A percentile compares a stretch with the other conserved stretches of the same genome.
Evolutionary conservation across 2,329 filamentous ascomycete genomes (phyloP).

Genomic region (Xylariomycetidae sp.): DNA sequence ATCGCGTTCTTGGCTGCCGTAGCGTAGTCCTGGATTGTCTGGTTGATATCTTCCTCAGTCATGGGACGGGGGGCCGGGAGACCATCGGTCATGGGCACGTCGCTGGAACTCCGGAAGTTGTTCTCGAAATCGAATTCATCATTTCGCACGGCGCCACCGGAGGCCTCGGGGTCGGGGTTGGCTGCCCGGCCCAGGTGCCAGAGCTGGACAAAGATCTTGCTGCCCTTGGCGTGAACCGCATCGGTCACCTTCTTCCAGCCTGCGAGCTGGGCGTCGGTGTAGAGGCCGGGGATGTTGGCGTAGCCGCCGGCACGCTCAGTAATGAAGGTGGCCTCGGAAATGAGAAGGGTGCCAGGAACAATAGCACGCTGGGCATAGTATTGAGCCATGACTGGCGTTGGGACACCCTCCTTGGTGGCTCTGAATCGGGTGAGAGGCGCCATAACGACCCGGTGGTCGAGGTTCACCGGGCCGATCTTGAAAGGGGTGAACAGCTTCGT

Average conservation of each 20-base stretch:
- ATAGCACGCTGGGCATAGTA: slow-evolving; percentile 24
- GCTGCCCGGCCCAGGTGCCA: slow-evolving; percentile 54
- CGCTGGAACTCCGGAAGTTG: too few species aligned
- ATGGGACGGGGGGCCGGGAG: slow-evolving; percentile 50
- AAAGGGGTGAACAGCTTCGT: background rate
- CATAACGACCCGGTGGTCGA: slow-evolving; percentile 25
- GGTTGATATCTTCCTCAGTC: slow-evolving; percentile 60
- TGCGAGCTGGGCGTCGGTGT: slow-evolving; percentile 43
- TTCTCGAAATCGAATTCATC: too few species aligned
- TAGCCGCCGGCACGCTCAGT: slow-evolving; percentile 42
- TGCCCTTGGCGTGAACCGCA: slow-evolving; percentile 54
- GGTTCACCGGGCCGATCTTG: background rate
- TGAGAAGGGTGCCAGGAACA: slow-evolving; percentile 36
- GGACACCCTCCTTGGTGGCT: slow-evolving; percentile 35
- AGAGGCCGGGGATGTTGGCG: slow-evolving; percentile 48
- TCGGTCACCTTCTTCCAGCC: slow-evolving; percentile 54
- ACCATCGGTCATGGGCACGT: slow-evolving; percentile 21
- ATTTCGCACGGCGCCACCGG: too few species aligned
- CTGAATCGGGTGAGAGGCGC: slow-evolving; percentile 50
- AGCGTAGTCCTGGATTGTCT: slow-evolving; percentile 56
- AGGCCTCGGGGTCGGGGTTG: slow-evolving; percentile 13
- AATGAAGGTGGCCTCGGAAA: slow-evolving; percentile 52
- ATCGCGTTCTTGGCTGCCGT: slow-evolving; percentile 51
- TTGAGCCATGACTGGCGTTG: slow-evolving; percentile 27
- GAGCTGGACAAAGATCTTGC: slow-evolving; percentile 54